Evolutionary conservation across 2,329 filamentous ascomycete species (phyloP).

Genomic region (Rhynchosporium agropyri): DNA sequence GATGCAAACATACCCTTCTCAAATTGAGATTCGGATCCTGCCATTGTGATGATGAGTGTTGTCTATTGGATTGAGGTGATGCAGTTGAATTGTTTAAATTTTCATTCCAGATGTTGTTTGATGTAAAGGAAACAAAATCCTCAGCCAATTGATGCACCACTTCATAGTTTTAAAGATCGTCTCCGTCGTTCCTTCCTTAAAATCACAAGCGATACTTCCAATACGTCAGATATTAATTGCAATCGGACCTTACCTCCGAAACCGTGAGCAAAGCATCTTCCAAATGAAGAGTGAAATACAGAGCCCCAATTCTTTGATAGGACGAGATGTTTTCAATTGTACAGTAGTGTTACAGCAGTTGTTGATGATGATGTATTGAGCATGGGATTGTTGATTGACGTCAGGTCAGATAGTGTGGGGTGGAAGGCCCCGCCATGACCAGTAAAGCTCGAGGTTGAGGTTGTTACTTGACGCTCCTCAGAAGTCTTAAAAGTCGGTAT

Average conservation of each 20-base stretch:
- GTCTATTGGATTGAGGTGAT: background rate
- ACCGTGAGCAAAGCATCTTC: too few relatives aligned
- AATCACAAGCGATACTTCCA: too few relatives aligned
- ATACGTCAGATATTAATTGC: conserved; percentile 12
- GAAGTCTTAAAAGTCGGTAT: too few relatives aligned
- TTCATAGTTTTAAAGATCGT: conserved; percentile 24
- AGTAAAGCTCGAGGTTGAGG: too few relatives aligned
- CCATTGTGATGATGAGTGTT: conserved; percentile 12
- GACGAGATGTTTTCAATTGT: background rate
- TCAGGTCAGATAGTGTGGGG: background rate
- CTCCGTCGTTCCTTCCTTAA: background rate
- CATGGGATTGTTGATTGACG: conserved; percentile 5
- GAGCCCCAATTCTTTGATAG: conserved; percentile 9
- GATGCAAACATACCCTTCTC: conserved; percentile 37
- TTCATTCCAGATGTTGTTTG: background rate
- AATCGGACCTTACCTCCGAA: background rate
- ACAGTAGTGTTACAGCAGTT: background rate
- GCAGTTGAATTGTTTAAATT: background rate
- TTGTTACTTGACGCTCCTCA: too few relatives aligned
- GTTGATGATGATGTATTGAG: background rate
- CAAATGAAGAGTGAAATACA: background rate
- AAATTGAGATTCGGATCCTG: conserved; percentile 39
- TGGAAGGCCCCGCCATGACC: too few relatives aligned
- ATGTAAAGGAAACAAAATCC: conserved; percentile 33
- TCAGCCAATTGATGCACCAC: conserved; percentile 36